A percentile compares a stretch with the other conserved stretches of the same genome.
Conservation (phyloP, 225 moss, liverwort and hornwort species). For the Marchantia paleacea region DNA sequence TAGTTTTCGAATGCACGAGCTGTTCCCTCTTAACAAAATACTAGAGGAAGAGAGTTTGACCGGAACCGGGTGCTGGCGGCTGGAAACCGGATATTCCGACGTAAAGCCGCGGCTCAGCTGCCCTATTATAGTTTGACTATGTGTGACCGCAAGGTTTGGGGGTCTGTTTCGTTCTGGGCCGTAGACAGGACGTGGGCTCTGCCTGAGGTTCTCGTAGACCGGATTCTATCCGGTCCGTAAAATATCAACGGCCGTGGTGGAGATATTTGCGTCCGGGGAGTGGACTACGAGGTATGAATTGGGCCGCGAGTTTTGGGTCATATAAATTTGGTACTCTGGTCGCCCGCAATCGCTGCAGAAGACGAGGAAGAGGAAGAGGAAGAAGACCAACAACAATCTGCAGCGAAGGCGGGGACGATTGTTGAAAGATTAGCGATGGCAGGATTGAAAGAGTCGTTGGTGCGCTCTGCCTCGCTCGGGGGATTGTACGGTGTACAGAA, state of each 20-base stretch:
- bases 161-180: not conserved
- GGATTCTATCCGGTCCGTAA: not conserved
- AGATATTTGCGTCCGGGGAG: not conserved
- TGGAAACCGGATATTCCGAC: not conserved
- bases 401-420: not conserved
- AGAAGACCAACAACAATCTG: not conserved
- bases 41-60: not conserved
- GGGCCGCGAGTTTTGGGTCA: not conserved
- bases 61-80: not conserved
- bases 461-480: not conserved
- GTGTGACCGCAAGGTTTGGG: not conserved
- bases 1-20: no score
- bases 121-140: not conserved
- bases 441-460: conserved; percentile 10
- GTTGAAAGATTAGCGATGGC: not conserved
- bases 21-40: not conserved
- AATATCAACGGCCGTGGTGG: not conserved
- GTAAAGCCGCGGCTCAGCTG: not conserved
- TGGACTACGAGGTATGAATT: not conserved
- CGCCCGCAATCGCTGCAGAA: not conserved
- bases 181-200: not conserved
- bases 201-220: not conserved
- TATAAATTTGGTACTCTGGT: no score
- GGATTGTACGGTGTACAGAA: conserved; percentile 5
- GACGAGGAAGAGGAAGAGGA: not conserved